These are phyloP conservation scores for Neopestalotiopsis rosae DNA, from an alignment of 2,329 filamentous ascomycete genomes.

Conservation along the genomic window DNA sequence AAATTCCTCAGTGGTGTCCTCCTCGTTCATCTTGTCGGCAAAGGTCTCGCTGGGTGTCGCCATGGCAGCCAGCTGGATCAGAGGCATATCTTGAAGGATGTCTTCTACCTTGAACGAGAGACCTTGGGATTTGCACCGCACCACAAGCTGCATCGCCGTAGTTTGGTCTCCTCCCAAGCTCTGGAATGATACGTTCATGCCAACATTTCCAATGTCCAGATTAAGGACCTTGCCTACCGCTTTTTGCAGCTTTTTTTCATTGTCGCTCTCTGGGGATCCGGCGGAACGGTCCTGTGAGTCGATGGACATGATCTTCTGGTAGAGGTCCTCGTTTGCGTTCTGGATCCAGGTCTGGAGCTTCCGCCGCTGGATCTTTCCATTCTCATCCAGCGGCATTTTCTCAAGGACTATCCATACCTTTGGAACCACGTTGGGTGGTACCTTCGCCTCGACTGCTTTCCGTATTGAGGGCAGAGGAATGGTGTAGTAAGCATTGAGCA, in stretches of 20 bases:
- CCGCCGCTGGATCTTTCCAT: conserved; percentile 47
- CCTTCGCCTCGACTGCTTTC: conserved; percentile 39
- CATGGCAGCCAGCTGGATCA: conserved; percentile 44
- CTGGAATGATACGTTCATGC: conserved; percentile 47
- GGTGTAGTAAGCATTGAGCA: conserved; percentile 47
- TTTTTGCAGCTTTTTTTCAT: conserved; percentile 45
- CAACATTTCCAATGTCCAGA: conserved; percentile 44
- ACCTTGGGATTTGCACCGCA: conserved; percentile 43
- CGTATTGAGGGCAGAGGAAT: conserved; percentile 48
- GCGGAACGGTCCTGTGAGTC: conserved; percentile 42
- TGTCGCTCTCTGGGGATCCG: conserved; percentile 40
- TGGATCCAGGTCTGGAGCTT: conserved; percentile 59
- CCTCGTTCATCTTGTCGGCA: conserved; percentile 38
- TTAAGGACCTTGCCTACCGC: conserved; percentile 44
- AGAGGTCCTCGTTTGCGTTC: conserved; percentile 53
- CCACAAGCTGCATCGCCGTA: conserved; percentile 44
- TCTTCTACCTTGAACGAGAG: conserved; percentile 43
- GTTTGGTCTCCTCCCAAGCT: conserved; percentile 47
- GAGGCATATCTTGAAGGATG: conserved; percentile 41
- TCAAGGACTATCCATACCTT: conserved; percentile 55
- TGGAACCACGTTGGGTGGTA: conserved; percentile 44
- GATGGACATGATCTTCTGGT: conserved; percentile 51
- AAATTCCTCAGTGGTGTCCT: conserved; percentile 43
- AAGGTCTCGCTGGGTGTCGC: conserved; percentile 39
- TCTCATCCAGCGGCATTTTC: conserved; percentile 48